These are phyloP conservation scores for Carex sylvatica DNA, from an alignment of 202 grass and related monocot species.

Conservation along the genomic window DNA sequence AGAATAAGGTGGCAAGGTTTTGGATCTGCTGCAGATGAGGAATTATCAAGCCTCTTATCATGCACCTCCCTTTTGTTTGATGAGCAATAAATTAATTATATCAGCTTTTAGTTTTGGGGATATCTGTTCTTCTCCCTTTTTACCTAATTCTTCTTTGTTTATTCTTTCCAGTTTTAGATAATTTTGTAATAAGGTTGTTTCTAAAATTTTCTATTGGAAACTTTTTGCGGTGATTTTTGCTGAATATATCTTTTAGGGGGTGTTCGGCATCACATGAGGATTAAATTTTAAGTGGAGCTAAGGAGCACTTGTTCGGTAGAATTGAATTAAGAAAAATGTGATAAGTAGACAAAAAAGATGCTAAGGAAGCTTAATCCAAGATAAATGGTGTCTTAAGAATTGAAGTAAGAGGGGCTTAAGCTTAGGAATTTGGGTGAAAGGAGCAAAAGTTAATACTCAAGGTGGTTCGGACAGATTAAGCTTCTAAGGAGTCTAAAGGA, in stretches of 20 bases:
- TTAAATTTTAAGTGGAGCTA: no score
- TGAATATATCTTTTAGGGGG: not conserved
- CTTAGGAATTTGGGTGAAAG: no score
- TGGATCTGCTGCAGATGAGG: constrained; percentile 73
- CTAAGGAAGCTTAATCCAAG: no score
- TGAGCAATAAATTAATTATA: constrained; percentile 45
- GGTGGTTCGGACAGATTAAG: no score
- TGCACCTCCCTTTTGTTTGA: constrained; percentile 68
- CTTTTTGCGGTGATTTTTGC: not conserved
- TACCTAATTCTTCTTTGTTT: not conserved
- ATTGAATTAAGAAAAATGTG: no score
- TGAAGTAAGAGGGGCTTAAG: no score
- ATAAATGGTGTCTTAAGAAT: no score
- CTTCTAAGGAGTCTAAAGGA: no score
- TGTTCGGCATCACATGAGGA: no score
- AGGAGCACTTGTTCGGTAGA: no score
- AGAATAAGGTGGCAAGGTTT: constrained; percentile 97
- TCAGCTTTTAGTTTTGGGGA: not conserved
- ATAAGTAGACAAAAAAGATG: no score
- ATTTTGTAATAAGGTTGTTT: not conserved
- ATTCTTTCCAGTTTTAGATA: not conserved
- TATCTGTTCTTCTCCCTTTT: not conserved
- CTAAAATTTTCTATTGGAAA: not conserved
- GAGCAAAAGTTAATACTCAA: no score
- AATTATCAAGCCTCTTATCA: constrained; percentile 53